Evolutionary conservation across 2,329 filamentous ascomycete species (phyloP), one percentile per base, ranked within the genome.

Genomic region (Penicillium griseofulvum): DNA sequence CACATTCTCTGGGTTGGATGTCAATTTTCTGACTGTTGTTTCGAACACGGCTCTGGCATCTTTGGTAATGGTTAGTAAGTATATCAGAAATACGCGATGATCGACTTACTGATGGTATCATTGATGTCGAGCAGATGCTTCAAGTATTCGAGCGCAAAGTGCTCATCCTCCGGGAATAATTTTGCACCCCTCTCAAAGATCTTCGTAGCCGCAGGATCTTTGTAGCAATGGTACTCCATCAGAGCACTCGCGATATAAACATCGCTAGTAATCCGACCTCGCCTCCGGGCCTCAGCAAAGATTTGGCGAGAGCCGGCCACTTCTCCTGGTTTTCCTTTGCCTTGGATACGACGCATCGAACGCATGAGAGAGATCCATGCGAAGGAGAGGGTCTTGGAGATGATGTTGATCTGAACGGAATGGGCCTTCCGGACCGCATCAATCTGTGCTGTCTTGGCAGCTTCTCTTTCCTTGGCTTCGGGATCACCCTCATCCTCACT

Each of bases 31-130:
- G 57, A 97, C 90, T 16, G 92, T 91, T 16, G 92, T 97, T 72
- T 97, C 94, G 67, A 99, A 99, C 2, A 97, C 91, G 10, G 94
- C 92, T 62, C 94, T 86, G 33, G 94, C 94, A 81, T 99, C 91
- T 92, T 64, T 33, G 33, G 33, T 19, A 45, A 33, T 46, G 7
- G 48, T 66, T 51, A 69, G 63, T 24, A 59, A 16, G n/a, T 5
- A 3, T 10, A 10, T 38, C 29, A 9, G 19, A 37, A 33, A 26
- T 16, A 11, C 24, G 4, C 1, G 38, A 19, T 16, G 33, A 16
- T 31, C 1, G 26, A 81, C 89, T 81, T 82, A 95, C 90, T 97
- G 31, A 91, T 96, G 45, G 91, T 87, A 73, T 99, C 94, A 65
- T 96, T 93, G 70, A 90, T 91, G 12, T 89, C 88, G 66, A 97